Percentiles rank a stretch among this genome's conserved stretches.
phyloP scores from a whole-genome alignment of 1,284 basidiomycete species.

The Boletus semigastroideus region DNA sequence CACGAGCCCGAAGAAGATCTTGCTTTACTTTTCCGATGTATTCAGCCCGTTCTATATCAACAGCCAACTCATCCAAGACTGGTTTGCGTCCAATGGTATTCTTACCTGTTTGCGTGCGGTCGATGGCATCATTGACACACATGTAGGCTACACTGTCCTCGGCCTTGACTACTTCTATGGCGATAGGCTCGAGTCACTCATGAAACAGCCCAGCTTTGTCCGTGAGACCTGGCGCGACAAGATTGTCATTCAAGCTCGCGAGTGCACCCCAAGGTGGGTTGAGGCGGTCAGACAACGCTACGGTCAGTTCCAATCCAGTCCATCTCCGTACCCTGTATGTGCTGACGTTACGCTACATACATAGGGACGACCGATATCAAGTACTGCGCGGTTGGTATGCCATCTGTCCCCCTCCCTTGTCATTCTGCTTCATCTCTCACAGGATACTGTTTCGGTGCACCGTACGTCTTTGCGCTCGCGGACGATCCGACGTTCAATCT shows the following conservation, averaged over 20 bases:
- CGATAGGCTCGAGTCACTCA: slow-evolving; percentile 42
- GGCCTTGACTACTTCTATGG: slow-evolving; percentile 60
- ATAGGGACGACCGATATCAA: slow-evolving; percentile 11
- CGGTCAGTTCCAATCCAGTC: slow-evolving; percentile 28
- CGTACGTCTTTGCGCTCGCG: slow-evolving; percentile 42
- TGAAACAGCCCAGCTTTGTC: slow-evolving; percentile 39
- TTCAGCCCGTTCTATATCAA: slow-evolving; percentile 52
- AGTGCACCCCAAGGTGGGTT: slow-evolving; percentile 48
- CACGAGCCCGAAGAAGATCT: slow-evolving; percentile 37
- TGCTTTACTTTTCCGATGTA: slow-evolving; percentile 54
- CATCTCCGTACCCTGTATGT: no score
- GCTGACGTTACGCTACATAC: no score
- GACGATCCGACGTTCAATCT: slow-evolving; percentile 27
- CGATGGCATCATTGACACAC: neutral
- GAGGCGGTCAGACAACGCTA: slow-evolving; percentile 45
- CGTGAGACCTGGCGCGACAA: slow-evolving; percentile 41
- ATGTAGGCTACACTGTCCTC: slow-evolving; percentile 51
- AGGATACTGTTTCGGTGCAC: slow-evolving; percentile 56
- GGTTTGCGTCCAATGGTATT: slow-evolving; percentile 50
- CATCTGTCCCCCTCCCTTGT: no score
- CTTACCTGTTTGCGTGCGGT: neutral
- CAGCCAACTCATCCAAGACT: slow-evolving; percentile 53
- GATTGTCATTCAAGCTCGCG: slow-evolving; percentile 35
- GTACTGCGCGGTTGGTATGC: no score
- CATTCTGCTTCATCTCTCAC: no score